Base-by-base conservation (phyloP, 2,329 filamentous ascomycete genomes). In the Fusarium virguliforme region DNA sequence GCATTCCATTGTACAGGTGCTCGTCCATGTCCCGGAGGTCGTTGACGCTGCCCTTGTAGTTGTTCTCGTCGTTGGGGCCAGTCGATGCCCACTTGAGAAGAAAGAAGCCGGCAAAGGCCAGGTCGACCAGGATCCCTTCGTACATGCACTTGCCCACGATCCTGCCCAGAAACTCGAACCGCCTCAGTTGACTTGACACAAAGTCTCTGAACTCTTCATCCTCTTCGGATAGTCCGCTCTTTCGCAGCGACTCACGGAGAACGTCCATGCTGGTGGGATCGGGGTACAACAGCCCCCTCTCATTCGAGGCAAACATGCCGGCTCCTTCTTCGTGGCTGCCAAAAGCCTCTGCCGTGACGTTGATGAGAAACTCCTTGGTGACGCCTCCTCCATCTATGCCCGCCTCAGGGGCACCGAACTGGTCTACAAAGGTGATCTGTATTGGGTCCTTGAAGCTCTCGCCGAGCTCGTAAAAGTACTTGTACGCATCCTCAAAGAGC, bases 361-460 rank as follows among this genome's bases (percentile, higher is more conserved):
- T 96, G 1, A 91, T 97, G 12, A 99, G 85, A 68, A 99, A 99
- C 76, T 99, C 96, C 75, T 99, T 99, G 2, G 95, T 98, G 8
- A 99, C 96, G 68, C 96, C 96, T 8, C 96, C 96, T 0, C 96
- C 96, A 77, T 99, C 96, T 61, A 99, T 98, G 9, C 96, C 96
- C 12, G 95, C 95, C 81, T 99, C 96, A 8, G 89, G 86, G 1
- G 91, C 89, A 67, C 92, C 93, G 73, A 97, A 99, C 65, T 94
- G 89, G 78, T 99, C 96, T 46, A 98, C 91, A 79, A 99, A 99
- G 0, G 94, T 96, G 76, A 99, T 98, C 77, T 97, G 94, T 37
- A 99, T 97, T 0, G 94, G 94, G 77, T 98, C 95, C 78, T 98
- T 98, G 62, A 99, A 82, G 1, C 91, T 91, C 13, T 95, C 92